These are phyloP conservation scores for Kodamaea restingae DNA, from an alignment of 805 yeast species.

Conservation along the genomic window DNA sequence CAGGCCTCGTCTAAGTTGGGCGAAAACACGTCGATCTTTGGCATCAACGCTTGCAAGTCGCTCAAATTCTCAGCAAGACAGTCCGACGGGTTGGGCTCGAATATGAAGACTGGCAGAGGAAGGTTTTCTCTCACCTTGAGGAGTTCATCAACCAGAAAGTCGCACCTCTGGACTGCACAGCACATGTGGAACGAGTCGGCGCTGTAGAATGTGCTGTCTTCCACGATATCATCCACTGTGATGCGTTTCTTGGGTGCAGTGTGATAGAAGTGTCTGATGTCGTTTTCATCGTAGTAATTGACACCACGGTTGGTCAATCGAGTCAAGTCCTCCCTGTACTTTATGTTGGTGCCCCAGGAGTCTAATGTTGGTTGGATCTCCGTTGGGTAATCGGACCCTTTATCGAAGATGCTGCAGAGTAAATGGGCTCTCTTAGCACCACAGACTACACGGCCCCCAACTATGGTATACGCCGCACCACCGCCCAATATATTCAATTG, in stretches of 20 bases:
- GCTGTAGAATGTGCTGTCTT: slow-evolving; percentile 31
- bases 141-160: slow-evolving; percentile 40
- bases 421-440: slow-evolving; percentile 43
- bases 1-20: slow-evolving; percentile 89
- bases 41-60: slow-evolving; percentile 34
- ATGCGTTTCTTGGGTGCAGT: slow-evolving; percentile 59
- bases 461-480: slow-evolving; percentile 77
- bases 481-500: slow-evolving; percentile 72
- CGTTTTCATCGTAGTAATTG: slow-evolving; percentile 66
- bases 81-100: slow-evolving; percentile 85
- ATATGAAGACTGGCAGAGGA: slow-evolving; percentile 46
- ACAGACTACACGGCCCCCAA: slow-evolving; percentile 64
- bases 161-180: slow-evolving; percentile 64
- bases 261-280: slow-evolving; percentile 54
- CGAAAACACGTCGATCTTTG: slow-evolving; percentile 55
- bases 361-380: slow-evolving; percentile 41
- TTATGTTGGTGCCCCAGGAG: slow-evolving; percentile 59
- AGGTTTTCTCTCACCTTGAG: slow-evolving; percentile 11
- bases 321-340: slow-evolving; percentile 46
- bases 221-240: slow-evolving; percentile 49
- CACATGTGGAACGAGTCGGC: slow-evolving; percentile 61
- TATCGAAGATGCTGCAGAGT: slow-evolving; percentile 51
- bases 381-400: slow-evolving; percentile 73
- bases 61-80: slow-evolving; percentile 49
- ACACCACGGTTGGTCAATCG: slow-evolving; percentile 78